Conservation (phyloP, 805 yeast species). For the Starmerella vaccinii region DNA sequence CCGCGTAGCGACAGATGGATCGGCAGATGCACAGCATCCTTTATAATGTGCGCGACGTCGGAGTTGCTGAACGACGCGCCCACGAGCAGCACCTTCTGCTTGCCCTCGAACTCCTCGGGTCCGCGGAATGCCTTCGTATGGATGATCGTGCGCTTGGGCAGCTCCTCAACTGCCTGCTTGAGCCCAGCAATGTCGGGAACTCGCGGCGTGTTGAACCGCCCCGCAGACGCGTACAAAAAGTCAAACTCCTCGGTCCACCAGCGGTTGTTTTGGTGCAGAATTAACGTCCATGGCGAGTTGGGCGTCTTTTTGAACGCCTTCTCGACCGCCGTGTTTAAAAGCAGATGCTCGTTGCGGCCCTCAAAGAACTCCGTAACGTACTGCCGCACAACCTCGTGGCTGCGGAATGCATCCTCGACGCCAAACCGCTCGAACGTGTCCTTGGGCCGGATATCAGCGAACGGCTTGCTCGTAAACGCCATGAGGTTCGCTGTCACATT, state of each 20-base stretch:
- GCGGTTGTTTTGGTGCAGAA: background rate
- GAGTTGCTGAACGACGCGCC: conserved; percentile 26
- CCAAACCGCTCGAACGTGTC: conserved; percentile 15
- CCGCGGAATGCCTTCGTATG: conserved; percentile 32
- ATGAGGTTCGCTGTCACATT: conserved; percentile 19
- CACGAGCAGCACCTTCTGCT: conserved; percentile 27
- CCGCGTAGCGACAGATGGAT: conserved; percentile 20
- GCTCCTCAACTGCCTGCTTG: conserved; percentile 9
- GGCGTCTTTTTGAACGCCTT: conserved; percentile 13
- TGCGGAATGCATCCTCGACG: conserved; percentile 16
- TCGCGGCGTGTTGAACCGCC: conserved; percentile 27
- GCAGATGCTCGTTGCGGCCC: conserved; percentile 8
- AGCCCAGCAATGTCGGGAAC: conserved; percentile 28
- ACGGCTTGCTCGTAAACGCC: conserved; percentile 16
- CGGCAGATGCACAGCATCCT: conserved; percentile 19
- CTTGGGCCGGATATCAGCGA: conserved; percentile 9
- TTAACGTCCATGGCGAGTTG: conserved; percentile 11
- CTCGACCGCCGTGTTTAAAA: conserved; percentile 14
- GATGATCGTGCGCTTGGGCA: conserved; percentile 27
- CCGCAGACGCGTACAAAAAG: conserved; percentile 24
- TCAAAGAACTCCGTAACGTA: conserved; percentile 12
- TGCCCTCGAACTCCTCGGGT: conserved; percentile 23
- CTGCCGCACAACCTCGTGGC: conserved; percentile 15
- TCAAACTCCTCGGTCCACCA: conserved; percentile 21
- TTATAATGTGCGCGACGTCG: conserved; percentile 26